Percentiles rank a stretch among this genome's conserved stretches.
phyloP scores from a whole-genome alignment of 2,329 filamentous ascomycete species.

The Ceratocystis papillata region DNA sequence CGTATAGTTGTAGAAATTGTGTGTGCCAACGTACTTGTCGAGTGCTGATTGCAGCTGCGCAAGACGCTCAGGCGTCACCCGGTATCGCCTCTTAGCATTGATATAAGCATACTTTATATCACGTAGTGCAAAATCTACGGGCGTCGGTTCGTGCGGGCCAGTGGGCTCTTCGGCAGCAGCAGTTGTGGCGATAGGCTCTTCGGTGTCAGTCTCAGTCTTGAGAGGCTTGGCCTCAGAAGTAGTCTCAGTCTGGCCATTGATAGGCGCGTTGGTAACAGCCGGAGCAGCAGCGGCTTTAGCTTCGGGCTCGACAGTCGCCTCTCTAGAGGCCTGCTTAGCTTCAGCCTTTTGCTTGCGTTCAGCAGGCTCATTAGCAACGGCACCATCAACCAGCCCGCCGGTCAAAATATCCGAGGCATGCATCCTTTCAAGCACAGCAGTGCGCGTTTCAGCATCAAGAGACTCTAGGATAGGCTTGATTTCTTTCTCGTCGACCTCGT shows the following conservation, averaged over 20 bases:
- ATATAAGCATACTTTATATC: conserved; percentile 69
- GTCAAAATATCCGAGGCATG: conserved; percentile 32
- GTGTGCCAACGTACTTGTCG: conserved; percentile 66
- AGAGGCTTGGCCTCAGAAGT: background rate
- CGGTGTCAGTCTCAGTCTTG: conserved; percentile 21
- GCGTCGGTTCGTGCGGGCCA: conserved; percentile 30
- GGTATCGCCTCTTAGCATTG: conserved; percentile 71
- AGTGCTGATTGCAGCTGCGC: conserved; percentile 65
- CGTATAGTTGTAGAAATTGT: conserved; percentile 96
- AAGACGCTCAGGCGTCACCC: conserved; percentile 61
- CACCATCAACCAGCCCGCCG: conserved; percentile 20
- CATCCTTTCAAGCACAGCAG: conserved; percentile 52
- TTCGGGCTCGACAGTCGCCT: conserved; percentile 26
- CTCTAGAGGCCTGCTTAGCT: conserved; percentile 24
- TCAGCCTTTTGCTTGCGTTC: conserved; percentile 21
- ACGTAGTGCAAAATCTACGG: conserved; percentile 56
- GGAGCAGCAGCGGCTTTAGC: conserved; percentile 23
- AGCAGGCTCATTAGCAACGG: conserved; percentile 26
- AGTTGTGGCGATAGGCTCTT: conserved; percentile 18
- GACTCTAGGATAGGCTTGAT: conserved; percentile 59
- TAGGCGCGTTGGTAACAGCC: background rate
- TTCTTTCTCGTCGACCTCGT: conserved; percentile 65
- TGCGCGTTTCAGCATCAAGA: conserved; percentile 53
- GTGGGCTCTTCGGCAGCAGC: conserved; percentile 21
- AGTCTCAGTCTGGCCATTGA: background rate